A percentile compares a stretch with the other conserved stretches of the same genome.
These are phyloP conservation scores for Daldinia vernicosa DNA, from an alignment of 495 filamentous ascomycete species.

Conservation along the genomic window DNA sequence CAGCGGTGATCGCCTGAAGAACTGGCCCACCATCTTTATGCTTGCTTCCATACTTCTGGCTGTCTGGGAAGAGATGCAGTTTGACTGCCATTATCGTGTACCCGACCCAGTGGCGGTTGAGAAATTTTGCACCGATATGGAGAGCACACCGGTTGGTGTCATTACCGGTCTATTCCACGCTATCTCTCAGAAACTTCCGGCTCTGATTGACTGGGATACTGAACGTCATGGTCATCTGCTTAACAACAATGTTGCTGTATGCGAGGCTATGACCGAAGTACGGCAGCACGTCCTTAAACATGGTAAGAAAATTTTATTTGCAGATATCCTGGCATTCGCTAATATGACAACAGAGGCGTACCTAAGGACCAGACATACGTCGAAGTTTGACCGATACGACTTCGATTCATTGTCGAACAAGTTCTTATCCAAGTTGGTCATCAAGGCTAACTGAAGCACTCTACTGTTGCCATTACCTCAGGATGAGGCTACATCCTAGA, in stretches of 20 bases:
- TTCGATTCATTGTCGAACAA: conserved; percentile 95
- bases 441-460: conserved; percentile 77
- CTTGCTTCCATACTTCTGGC: conserved; percentile 87
- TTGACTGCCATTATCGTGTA: conserved; percentile 91
- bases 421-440: conserved; percentile 91
- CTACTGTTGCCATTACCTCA: background rate
- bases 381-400: conserved; percentile 85
- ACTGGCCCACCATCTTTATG: conserved; percentile 98
- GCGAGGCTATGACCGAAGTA: conserved; percentile 93
- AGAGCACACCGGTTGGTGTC: conserved; percentile 90
- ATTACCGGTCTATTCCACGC: conserved; percentile 94
- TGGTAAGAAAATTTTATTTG: conserved; percentile 65
- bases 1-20: conserved; percentile 91
- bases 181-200: conserved; percentile 91
- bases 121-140: conserved; percentile 95
- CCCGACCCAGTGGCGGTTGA: conserved; percentile 81
- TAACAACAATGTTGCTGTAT: conserved; percentile 86
- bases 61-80: conserved; percentile 98
- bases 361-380: conserved; percentile 62
- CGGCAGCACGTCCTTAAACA: conserved; percentile 86
- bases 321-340: background rate
- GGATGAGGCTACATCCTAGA: conserved; percentile 20
- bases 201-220: conserved; percentile 91
- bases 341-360: conserved; percentile 59
- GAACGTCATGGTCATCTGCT: conserved; percentile 85